phyloP scores from a whole-genome alignment of 805 yeast species.

The Ogataea saltuana region DNA sequence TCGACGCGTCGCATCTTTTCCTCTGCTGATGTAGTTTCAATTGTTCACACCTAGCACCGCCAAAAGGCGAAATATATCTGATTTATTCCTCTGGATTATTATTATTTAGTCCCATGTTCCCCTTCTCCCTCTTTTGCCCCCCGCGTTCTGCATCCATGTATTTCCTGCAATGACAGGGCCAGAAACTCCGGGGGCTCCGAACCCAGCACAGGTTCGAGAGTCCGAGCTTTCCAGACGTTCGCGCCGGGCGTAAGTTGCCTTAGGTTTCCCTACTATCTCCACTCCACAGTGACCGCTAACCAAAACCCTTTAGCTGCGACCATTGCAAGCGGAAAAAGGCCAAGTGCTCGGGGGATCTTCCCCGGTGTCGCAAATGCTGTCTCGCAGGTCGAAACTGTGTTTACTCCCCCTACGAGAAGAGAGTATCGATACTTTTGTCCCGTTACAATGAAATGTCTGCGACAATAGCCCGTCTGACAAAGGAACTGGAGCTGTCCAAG shows the following conservation, averaged over 20 bases:
- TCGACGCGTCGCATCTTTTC: background rate
- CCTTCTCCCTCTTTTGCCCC: too few relatives aligned
- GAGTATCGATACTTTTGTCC: slow-evolving; percentile 25
- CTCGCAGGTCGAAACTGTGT: slow-evolving; percentile 18
- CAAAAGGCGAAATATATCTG: too few relatives aligned
- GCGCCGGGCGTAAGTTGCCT: slow-evolving; percentile 9
- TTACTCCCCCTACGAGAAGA: slow-evolving; percentile 26
- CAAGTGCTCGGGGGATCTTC: slow-evolving; percentile 29
- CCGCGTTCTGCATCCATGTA: too few relatives aligned
- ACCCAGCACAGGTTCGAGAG: slow-evolving; percentile 2
- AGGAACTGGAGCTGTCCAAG: slow-evolving; percentile 10
- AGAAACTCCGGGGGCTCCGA: too few relatives aligned
- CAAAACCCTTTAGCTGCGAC: slow-evolving; percentile 19
- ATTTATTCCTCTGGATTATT: too few relatives aligned
- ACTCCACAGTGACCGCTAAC: background rate
- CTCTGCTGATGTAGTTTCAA: background rate
- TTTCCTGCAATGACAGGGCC: too few relatives aligned
- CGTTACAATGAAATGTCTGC: slow-evolving; percentile 23
- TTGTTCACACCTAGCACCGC: too few relatives aligned
- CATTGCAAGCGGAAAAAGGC: slow-evolving; percentile 26
- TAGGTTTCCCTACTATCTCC: too few relatives aligned
- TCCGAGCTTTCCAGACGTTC: background rate
- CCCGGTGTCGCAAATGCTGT: slow-evolving; percentile 24
- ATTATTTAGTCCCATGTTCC: too few relatives aligned
- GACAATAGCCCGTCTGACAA: slow-evolving; percentile 17